Evolutionary conservation across 2,329 filamentous ascomycete species (phyloP).

Genomic region (Orbilia quercus): DNA sequence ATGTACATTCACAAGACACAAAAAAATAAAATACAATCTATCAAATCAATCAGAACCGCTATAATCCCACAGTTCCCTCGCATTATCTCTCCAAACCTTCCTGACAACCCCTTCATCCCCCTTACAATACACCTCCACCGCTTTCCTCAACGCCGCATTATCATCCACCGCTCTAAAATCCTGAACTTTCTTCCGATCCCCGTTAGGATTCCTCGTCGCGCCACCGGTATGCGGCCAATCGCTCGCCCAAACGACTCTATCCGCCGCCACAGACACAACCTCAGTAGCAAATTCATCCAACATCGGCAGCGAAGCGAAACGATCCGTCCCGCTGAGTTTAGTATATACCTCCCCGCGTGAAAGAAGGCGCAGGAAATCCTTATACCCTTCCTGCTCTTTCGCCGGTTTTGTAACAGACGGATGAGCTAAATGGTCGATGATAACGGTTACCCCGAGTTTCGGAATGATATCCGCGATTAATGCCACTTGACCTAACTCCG

Average conservation of each 20-base stretch:
- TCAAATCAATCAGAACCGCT: constrained; percentile 20
- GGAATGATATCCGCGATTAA: constrained; percentile 59
- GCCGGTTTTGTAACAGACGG: constrained; percentile 51
- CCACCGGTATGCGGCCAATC: constrained; percentile 60
- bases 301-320: constrained; percentile 56
- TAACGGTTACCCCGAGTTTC: constrained; percentile 58
- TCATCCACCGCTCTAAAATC: constrained; percentile 58
- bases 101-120: constrained; percentile 53
- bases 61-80: constrained; percentile 58
- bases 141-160: constrained; percentile 32
- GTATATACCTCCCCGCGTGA: constrained; percentile 57
- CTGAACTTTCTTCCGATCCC: constrained; percentile 56
- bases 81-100: constrained; percentile 59
- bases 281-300: constrained; percentile 58
- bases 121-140: constrained; percentile 46
- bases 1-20: too few species aligned
- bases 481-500: constrained; percentile 58
- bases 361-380: constrained; percentile 58
- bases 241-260: constrained; percentile 58
- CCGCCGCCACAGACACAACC: constrained; percentile 58
- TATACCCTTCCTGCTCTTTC: constrained; percentile 54
- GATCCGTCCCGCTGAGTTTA: constrained; percentile 61
- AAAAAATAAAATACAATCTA: not conserved
- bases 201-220: constrained; percentile 57
- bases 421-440: constrained; percentile 60